Evolutionary conservation across 1,139 yeast species (phyloP).

Genomic region (Komagataea norvegica): DNA sequence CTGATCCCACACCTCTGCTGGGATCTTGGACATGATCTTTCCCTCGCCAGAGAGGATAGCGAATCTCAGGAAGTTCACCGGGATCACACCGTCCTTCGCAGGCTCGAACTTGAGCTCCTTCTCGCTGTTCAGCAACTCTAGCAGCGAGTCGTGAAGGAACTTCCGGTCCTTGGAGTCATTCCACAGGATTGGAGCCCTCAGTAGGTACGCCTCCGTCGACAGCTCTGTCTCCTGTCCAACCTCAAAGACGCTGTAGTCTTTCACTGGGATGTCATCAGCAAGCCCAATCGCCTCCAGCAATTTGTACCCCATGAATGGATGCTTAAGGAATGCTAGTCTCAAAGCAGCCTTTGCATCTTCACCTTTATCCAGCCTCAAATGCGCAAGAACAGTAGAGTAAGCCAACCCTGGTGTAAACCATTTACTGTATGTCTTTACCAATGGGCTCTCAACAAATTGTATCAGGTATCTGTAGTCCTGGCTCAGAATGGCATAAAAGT

Average conservation of each 20-base stretch:
- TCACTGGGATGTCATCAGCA: conserved; percentile 20
- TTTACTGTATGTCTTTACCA: conserved; percentile 50
- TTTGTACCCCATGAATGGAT: conserved; percentile 56
- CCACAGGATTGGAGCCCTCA: conserved; percentile 48
- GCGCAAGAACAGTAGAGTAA: conserved; percentile 62
- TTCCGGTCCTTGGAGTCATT: conserved; percentile 40
- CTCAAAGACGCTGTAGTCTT: conserved; percentile 28
- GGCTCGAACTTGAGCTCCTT: conserved; percentile 13
- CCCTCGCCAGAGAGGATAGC: conserved; percentile 68
- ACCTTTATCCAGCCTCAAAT: conserved; percentile 34
- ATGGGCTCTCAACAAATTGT: conserved; percentile 49
- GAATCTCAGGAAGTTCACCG: conserved; percentile 58
- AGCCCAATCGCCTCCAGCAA: conserved; percentile 40
- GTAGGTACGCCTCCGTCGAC: conserved; percentile 47
- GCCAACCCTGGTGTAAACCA: conserved; percentile 77
- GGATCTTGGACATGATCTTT: conserved; percentile 64
- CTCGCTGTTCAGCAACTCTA: conserved; percentile 30
- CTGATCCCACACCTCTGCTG: conserved; percentile 54
- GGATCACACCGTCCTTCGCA: conserved; percentile 35
- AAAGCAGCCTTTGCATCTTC: conserved; percentile 46
- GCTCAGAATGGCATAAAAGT: conserved; percentile 67
- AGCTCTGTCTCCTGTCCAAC: conserved; percentile 30
- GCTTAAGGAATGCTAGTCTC: conserved; percentile 45
- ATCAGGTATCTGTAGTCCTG: conserved; percentile 61
- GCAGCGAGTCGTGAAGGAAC: conserved; percentile 46